Evolutionary conservation across 2,329 filamentous ascomycete genomes (phyloP), one percentile per base, ranked within the genome.

Genomic region (Phialemonium atrogriseum): DNA sequence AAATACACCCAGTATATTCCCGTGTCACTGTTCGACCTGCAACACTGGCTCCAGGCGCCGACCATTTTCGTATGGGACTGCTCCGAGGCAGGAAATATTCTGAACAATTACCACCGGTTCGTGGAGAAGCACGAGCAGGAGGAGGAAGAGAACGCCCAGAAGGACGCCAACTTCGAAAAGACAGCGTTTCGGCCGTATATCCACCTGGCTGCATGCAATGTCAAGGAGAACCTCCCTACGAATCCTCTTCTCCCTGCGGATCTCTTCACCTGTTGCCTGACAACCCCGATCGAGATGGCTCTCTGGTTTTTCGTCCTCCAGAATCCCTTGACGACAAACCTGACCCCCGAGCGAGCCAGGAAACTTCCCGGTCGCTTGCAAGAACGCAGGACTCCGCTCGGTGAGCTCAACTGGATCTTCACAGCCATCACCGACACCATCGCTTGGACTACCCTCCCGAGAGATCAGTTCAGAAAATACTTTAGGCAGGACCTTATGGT

Each of bases 1-100:
- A 96, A 86, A 45, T 98, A 95, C 54, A 98, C 91, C 0, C 91
- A 98, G 58, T 98, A 98, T 53, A 98, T 98, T 24, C 91, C 91
- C 0, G 84, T 98, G 25, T 94, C 89, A 1, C 65, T 98, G 7
- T 95, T 94, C 49, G 91, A 98, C 52, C 63, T 98, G 26, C 89
- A 96, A 57, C 81, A 84, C 36, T 98, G 91, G 91, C 75, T 98
- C 7, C 87, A 89, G 40, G 89, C 88, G 1, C 91, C 91, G 1
- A 94, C 88, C 38, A 79, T 98, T 25, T 98, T 93, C 51, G 91
- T 98, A 20, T 98, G 93, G 72, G 91, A 98, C 58, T 95, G 91
- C 50, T 95, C 89, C 11, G 87, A 94, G 57, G 88, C 91, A 1
- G 91, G 89, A 6, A 91, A 95, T 43, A 95, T 98, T 46, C 77